phyloP scores from a whole-genome alignment of 2,329 filamentous ascomycete species.

The Microcyclospora pomicola region DNA sequence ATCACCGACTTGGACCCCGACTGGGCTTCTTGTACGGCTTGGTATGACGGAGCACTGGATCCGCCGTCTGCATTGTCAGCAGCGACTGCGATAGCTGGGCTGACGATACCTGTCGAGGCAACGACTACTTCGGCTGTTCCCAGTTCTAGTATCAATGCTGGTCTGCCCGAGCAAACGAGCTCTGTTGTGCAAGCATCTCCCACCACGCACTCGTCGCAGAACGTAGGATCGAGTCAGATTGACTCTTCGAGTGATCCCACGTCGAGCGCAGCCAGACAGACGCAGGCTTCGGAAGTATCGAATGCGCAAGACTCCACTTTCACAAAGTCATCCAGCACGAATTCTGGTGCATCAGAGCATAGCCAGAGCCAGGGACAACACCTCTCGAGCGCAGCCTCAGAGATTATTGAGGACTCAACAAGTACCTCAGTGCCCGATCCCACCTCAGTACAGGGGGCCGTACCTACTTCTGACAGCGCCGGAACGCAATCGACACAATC shows the following conservation, averaged over 20 bases:
- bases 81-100: not conserved
- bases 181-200: no score
- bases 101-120: not conserved
- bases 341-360: not conserved
- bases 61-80: constrained; percentile 4
- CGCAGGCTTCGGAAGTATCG: not conserved
- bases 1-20: constrained; percentile 6
- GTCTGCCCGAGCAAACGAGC: not conserved
- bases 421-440: not conserved
- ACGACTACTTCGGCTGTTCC: constrained; percentile 1
- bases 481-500: no score
- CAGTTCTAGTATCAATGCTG: not conserved
- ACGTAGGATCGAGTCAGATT: no score
- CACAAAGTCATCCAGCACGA: not conserved
- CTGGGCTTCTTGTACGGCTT: constrained; percentile 6
- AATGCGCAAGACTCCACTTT: not conserved
- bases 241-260: no score
- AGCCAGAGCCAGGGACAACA: not conserved
- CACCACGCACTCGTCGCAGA: no score
- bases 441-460: no score
- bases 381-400: not conserved
- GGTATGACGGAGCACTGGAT: constrained; percentile 7
- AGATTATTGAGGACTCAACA: not conserved
- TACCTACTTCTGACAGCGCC: no score
- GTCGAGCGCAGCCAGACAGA: not conserved